Base-by-base conservation (phyloP, 371 early-diverging fungal genomes). In the Parasitella parasitica region DNA sequence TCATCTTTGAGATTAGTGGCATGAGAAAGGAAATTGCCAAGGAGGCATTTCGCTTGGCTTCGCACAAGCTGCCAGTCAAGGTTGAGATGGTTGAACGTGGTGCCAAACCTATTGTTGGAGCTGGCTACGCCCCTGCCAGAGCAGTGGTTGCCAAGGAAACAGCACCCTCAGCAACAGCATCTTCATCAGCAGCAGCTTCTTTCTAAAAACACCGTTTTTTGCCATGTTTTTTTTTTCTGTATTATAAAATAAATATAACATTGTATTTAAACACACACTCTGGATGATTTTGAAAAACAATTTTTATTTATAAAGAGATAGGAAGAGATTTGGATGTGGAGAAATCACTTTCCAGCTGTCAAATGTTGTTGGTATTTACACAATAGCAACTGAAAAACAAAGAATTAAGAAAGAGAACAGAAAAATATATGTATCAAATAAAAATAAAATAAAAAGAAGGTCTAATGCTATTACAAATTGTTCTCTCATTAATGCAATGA, bases 1-100 rank as follows among this genome's bases (percentile, higher is more conserved):
- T 97, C 62, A 72, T 97, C 36, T 90, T 97, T 67, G 97, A 97
- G 75, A 83, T 97, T 46, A 84, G 80, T 56, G 90, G 86, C 11
- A 76, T 93, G 74, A 82, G 89, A 54, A 82, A 80, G 46, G 93
- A 91, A 77, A 81, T 92, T 53, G 93, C 92, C 36, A 91, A 91
- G 72, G 91, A 91, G 64, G 89, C 92, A 8, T 69, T 92, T 66
- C 83, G 91, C 16, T 75, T 89, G 34, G 91, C 85, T 4, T 77
- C 86, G 6, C 73, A 87, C 63, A 90, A 87, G 71, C 58, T 93
- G 41, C 92, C 92, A 41, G 90, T 91, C 54, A 85, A 86, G 46
- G 85, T 84, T 3, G 91, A 91, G 71, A 85, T 92, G 75, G 90
- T 92, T 30, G 84, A 83, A 61, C 82, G 83, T 22, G 81, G 78